Evolutionary conservation across 176 grass and related monocot species (phyloP).

Genomic region (Areca catechu): DNA sequence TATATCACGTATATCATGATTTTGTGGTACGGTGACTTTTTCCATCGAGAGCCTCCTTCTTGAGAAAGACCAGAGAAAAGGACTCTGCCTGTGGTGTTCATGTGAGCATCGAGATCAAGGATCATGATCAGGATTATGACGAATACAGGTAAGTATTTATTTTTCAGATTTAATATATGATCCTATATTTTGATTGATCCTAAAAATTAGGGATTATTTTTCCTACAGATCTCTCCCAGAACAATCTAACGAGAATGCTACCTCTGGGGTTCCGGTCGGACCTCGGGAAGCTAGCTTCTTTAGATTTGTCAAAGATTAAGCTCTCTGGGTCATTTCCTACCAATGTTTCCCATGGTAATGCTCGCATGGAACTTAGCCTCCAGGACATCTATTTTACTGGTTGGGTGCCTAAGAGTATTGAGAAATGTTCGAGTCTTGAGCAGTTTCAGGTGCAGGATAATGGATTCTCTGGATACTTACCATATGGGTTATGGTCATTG

Average conservation of each 20-base stretch:
- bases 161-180: no score
- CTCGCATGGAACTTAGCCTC: conserved; percentile 13
- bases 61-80: no score
- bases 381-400: conserved; percentile 24
- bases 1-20: no score
- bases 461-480: conserved; percentile 43
- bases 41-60: no score
- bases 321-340: conserved; percentile 46
- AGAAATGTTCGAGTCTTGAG: conserved; percentile 35
- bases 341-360: conserved; percentile 20
- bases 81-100: no score
- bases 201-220: no score
- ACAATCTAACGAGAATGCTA: conserved; percentile 40
- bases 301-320: conserved; percentile 49
- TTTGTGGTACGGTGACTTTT: no score
- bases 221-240: conserved; percentile 69
- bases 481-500: conserved; percentile 58
- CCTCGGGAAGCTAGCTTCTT: conserved; percentile 31
- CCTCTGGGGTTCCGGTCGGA: conserved; percentile 40
- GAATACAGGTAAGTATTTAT: no score
- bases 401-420: conserved; percentile 14
- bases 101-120: no score
- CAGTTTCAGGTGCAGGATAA: conserved; percentile 69
- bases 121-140: no score
- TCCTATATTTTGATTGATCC: no score